Evolutionary conservation across 208 protist species (phyloP), one percentile per base, ranked within the genome.

Genomic region (Herpetomonas samuelpessoai): DNA sequence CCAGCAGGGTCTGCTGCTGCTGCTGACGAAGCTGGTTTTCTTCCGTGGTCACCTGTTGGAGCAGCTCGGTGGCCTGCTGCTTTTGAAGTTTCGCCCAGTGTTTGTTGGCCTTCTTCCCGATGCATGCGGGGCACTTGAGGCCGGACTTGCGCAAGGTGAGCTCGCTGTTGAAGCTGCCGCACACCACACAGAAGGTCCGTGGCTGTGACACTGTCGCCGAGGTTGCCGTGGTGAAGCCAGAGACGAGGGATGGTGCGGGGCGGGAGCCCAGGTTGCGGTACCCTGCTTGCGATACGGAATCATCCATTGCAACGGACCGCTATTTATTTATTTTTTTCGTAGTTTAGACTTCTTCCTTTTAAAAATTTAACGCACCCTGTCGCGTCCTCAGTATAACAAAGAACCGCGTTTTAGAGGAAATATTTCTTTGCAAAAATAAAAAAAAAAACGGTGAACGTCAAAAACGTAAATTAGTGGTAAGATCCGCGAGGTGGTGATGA

Each of bases 161-260:
- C 16, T 86, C 68, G 18, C 49, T 59, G 10, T 47, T 71, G 28
- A 76, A 65, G 28, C 29, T 58, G 31, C 83, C 79, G 49, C 79
- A 86, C 2, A 90, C 83, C 1, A 86, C 71, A 46, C 83, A 89
- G 47, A 86, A 86, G n/a, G 76, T 57, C 0, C 21, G 30, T 0
- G 60, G 25, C 35, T 41, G 35, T 6, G 35, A 6, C 9, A 14
- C 35, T 14, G 35, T 41, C 35, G 35, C 35, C 9, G 6, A 18
- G 9, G 35, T 41, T 18, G 35, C 14, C 9, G 6, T 6, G 35
- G 35, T 41, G 35, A 41, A 14, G 35, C 35, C 35, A 6, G 35
- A 41, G 35, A 41, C 35, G 35, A 41, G 35, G 35, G 35, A 41
- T 14, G 35, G 35, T 14, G 35, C 14, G 35, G 35, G 9, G 35